These are phyloP conservation scores for Phytomonas francai DNA, from an alignment of 208 protist genomes.

Conservation along the genomic window DNA sequence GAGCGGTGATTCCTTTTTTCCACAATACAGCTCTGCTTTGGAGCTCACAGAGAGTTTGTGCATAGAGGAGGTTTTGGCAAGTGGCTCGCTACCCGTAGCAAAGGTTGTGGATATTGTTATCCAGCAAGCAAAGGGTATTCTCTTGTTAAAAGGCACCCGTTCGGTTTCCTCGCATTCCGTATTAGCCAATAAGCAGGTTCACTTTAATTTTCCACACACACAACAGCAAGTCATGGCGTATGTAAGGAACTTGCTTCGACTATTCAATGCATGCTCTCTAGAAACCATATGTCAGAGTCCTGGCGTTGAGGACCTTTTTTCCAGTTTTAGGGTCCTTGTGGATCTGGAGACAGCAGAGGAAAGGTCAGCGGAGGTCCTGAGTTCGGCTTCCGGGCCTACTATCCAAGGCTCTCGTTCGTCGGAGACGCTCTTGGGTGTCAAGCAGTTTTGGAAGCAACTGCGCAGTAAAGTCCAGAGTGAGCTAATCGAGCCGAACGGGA, in stretches of 20 bases:
- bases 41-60: neutral
- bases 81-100: neutral
- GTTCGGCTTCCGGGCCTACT: neutral
- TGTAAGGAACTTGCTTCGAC: neutral
- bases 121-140: neutral
- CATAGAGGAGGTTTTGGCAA: neutral
- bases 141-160: neutral
- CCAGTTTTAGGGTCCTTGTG: neutral
- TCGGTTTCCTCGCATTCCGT: neutral
- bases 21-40: neutral
- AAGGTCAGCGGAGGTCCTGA: neutral
- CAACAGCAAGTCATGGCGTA: neutral
- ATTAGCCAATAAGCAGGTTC: neutral
- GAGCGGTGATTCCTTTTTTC: neutral
- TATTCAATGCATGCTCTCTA: neutral
- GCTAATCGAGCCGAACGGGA: neutral
- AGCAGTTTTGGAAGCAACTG: neutral
- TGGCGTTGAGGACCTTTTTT: neutral
- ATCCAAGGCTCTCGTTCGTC: neutral
- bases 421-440: neutral
- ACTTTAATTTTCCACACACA: neutral
- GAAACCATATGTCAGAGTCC: neutral
- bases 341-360: neutral
- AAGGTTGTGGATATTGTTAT: neutral
- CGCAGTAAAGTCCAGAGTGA: neutral